Conservation (phyloP, 2,329 filamentous ascomycete genomes). For the Thielaviopsis ethacetica region DNA sequence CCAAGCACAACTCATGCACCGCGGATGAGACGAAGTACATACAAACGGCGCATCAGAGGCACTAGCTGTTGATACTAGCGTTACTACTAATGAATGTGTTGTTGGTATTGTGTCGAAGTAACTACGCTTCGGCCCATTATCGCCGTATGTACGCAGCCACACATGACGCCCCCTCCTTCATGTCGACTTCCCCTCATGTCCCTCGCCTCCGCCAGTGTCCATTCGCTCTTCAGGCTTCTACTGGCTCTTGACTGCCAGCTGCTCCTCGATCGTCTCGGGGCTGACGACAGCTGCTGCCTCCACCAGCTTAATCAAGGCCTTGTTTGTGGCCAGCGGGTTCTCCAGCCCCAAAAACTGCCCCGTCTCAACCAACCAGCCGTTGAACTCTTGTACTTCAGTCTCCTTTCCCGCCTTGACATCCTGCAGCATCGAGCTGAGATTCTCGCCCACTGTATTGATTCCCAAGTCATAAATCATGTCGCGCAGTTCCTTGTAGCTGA, state of each 20-base stretch:
- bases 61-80: no score
- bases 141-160: no score
- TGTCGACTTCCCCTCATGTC: no score
- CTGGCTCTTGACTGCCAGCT: conserved; percentile 4
- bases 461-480: conserved; percentile 22
- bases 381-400: conserved; percentile 43
- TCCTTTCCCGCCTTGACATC: conserved; percentile 33
- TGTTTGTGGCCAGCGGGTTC: conserved; percentile 23
- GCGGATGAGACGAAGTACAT: not conserved
- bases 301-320: conserved; percentile 27
- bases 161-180: no score
- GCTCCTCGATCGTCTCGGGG: conserved; percentile 1
- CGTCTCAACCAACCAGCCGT: conserved; percentile 39
- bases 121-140: no score
- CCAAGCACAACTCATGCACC: no score
- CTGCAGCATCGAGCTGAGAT: conserved; percentile 47
- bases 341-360: conserved; percentile 22
- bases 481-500: conserved; percentile 26
- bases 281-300: conserved; percentile 16
- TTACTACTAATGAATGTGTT: no score
- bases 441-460: conserved; percentile 29
- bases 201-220: no score
- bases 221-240: not conserved
- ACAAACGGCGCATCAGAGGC: not conserved
- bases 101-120: no score